Evolutionary conservation across 2,329 filamentous ascomycete genomes (phyloP).

Genomic region (Aspergillus thermomutatus): DNA sequence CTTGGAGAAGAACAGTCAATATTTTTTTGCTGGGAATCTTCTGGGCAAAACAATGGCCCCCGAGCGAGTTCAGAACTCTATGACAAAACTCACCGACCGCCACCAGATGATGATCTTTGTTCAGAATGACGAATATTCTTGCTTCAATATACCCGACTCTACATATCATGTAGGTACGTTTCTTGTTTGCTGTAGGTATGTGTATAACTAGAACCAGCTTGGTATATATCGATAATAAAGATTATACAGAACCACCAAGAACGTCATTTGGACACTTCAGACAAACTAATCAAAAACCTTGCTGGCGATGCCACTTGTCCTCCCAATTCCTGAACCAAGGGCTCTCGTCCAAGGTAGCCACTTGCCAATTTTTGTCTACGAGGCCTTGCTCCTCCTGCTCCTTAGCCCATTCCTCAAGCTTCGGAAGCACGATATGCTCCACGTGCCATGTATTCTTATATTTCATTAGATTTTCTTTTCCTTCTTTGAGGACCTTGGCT

Average conservation of each 20-base stretch:
- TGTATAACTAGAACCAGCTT: not conserved
- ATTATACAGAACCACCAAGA: not conserved
- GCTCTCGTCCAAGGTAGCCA: constrained; percentile 67
- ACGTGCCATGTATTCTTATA: constrained; percentile 83
- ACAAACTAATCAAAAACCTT: constrained; percentile 51
- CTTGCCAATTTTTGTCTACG: constrained; percentile 61
- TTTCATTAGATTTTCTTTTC: constrained; percentile 67
- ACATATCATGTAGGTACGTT: not conserved
- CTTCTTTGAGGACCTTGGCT: constrained; percentile 66
- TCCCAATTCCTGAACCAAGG: constrained; percentile 77
- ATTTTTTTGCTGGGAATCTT: not conserved
- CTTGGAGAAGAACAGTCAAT: not conserved
- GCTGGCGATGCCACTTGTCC: constrained; percentile 65
- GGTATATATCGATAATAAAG: not conserved
- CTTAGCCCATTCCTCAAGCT: constrained; percentile 59
- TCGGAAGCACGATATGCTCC: constrained; percentile 67
- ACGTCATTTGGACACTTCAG: not conserved
- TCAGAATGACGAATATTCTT: too few species aligned
- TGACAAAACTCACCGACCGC: not conserved
- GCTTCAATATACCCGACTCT: not conserved
- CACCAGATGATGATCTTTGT: not conserved
- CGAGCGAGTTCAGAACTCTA: not conserved
- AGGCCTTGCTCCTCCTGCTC: constrained; percentile 65
- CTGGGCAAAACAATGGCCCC: not conserved
- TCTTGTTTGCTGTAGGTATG: not conserved